Percentiles rank a stretch among this genome's conserved stretches.
Evolutionary conservation across 2,329 filamentous ascomycete genomes (phyloP).

Genomic region (Sporothrix euskadiensis): DNA sequence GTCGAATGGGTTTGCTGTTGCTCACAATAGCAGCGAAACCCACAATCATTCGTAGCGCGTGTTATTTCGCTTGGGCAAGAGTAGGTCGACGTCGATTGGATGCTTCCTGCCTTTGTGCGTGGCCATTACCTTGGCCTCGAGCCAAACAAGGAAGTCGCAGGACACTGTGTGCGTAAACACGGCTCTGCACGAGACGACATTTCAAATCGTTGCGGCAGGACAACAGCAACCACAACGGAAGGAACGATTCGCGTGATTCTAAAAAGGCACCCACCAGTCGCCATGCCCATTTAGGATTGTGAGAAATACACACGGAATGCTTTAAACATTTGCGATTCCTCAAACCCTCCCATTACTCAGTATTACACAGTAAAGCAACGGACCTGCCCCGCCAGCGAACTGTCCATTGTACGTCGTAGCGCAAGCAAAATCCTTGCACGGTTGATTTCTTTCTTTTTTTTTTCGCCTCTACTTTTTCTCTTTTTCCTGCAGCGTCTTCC

Average conservation of each 20-base stretch:
- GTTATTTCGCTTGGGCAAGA: neutral
- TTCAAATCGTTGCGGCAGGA: neutral
- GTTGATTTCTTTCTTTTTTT: neutral
- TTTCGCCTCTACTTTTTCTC: neutral
- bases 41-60: neutral
- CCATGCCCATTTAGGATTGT: neutral
- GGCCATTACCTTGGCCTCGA: neutral
- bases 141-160: slow-evolving; percentile 14
- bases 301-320: neutral
- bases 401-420: neutral
- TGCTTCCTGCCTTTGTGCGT: neutral
- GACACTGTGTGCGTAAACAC: neutral
- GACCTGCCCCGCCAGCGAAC: neutral
- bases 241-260: neutral
- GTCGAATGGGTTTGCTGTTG: neutral
- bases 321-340: neutral
- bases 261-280: neutral
- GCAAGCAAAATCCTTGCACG: too few species aligned
- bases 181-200: neutral
- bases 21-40: neutral
- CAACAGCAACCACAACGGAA: neutral
- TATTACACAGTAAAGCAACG: neutral
- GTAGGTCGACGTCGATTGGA: neutral
- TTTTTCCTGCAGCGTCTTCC: slow-evolving; percentile 3
- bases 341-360: neutral